Evolutionary conservation across 148 eudicot genomes (phyloP).

Genomic region (Cornus controversa): DNA sequence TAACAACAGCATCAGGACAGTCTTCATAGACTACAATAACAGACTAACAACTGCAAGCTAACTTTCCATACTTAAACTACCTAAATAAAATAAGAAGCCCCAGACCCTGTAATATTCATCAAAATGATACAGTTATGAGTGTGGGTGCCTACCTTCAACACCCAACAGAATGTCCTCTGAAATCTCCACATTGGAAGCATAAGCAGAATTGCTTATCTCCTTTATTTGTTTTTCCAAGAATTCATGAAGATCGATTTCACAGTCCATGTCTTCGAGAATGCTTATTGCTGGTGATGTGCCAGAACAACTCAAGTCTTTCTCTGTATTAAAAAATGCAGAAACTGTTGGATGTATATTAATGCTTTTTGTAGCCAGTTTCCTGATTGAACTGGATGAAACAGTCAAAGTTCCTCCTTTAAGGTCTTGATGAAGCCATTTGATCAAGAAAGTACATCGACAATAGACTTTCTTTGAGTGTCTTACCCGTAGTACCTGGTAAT

Average conservation of each 20-base stretch:
- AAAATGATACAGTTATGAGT: not conserved
- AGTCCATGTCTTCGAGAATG: conserved; percentile 28
- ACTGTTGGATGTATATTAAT: conserved; percentile 45
- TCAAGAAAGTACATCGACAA: conserved; percentile 60
- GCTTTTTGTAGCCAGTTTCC: conserved; percentile 45
- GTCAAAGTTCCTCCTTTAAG: conserved; percentile 25
- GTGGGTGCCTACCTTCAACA: conserved; percentile 22
- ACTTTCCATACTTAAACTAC: not conserved
- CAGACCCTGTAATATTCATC: not conserved
- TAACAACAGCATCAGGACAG: not conserved
- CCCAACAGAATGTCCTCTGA: conserved; percentile 19
- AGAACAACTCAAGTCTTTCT: conserved; percentile 15
- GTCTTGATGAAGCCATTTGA: conserved; percentile 47
- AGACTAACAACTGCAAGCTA: not conserved
- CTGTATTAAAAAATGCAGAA: conserved; percentile 36
- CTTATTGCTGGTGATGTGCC: conserved; percentile 17
- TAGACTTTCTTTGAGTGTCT: conserved; percentile 53
- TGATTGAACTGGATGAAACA: conserved; percentile 42
- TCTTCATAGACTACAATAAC: not conserved
- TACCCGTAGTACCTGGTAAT: conserved; percentile 39
- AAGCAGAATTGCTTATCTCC: conserved; percentile 37
- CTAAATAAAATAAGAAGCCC: not conserved
- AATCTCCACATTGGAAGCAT: conserved; percentile 24
- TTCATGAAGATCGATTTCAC: conserved; percentile 41
- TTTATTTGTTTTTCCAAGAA: conserved; percentile 48